phyloP scores from a whole-genome alignment of 1,139 yeast species.

The Protomyces macrosporus region DNA sequence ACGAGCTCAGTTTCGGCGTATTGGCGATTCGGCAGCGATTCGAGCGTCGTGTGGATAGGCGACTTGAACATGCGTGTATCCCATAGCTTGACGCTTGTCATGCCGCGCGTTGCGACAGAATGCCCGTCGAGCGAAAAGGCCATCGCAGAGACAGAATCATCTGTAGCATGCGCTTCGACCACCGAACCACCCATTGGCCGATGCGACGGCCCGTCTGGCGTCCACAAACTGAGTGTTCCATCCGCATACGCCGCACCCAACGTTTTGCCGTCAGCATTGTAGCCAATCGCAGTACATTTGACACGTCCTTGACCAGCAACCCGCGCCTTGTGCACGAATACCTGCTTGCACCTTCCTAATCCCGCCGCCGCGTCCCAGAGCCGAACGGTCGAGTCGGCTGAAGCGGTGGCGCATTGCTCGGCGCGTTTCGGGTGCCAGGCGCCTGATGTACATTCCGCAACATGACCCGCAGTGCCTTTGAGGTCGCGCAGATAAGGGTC shows the following conservation, averaged over 20 bases:
- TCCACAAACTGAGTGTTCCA: conserved; percentile 38
- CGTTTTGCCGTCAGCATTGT: conserved; percentile 33
- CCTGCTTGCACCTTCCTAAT: conserved; percentile 34
- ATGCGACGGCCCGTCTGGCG: conserved; percentile 35
- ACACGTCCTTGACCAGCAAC: conserved; percentile 33
- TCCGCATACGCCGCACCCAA: conserved; percentile 36
- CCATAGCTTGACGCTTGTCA: conserved; percentile 39
- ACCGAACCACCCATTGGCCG: conserved; percentile 36
- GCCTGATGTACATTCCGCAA: conserved; percentile 38
- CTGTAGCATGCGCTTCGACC: conserved; percentile 34
- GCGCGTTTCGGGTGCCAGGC: conserved; percentile 37
- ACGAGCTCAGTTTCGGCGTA: conserved; percentile 33
- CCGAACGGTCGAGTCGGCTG: conserved; percentile 40
- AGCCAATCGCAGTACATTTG: conserved; percentile 33
- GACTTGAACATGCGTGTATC: conserved; percentile 39
- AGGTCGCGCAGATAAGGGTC: conserved; percentile 42
- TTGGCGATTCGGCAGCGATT: conserved; percentile 32
- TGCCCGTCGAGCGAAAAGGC: conserved; percentile 31
- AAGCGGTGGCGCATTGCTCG: conserved; percentile 36
- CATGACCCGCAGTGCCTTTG: conserved; percentile 42
- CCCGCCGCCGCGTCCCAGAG: conserved; percentile 38
- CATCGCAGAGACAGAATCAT: conserved; percentile 32
- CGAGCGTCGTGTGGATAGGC: conserved; percentile 37
- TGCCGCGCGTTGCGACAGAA: conserved; percentile 36
- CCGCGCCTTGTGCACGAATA: conserved; percentile 36